Evolutionary conservation across 139 green algal genomes (phyloP), one percentile per base, ranked within the genome.

Genomic region (Auxenochlorella pyrenoidosa): DNA sequence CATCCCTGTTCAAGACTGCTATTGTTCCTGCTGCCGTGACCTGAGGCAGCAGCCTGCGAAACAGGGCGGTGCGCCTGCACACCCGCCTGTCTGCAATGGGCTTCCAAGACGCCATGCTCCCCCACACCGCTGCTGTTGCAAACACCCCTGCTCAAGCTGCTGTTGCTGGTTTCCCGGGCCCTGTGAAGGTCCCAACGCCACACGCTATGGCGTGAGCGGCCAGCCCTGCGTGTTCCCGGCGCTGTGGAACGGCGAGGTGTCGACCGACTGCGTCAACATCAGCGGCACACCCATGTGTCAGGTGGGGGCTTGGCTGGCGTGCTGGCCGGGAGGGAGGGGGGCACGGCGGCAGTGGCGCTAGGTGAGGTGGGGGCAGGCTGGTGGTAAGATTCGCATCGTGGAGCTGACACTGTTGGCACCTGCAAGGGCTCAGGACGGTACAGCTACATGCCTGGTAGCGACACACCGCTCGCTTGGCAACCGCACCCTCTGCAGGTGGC

Each of bases 201-300:
- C 32, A 38, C 75, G 44, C 15, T 18, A 34, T 6, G 70, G 75
- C 21, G 63, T 85, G 3, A 60, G 36, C 24, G 85, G 85, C 43
- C 21, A 43, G 43, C 41, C 15, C 32, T 88, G 85, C 85, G 32
- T 63, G 60, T 83, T 88, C 73, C 85, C 85, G 2, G 85, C 76
- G 5, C 85, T 88, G 44, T 88, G 79, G 43, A 36, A 71, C 19
- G 85, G 85, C 15, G 34, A 70, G 43, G 19, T 88, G 75, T 22
- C 59, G 6, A 47, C n/a, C 13, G 76, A 88, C 43, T 88, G 85
- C 43, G 47, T 86, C 43, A 51, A 47, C 43, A 86, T 86, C 30
- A 15, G 15, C 5, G 80, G 80, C 28, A 12, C 8, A 10, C 43
- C 18, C 19, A 40, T 22, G 28, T 81, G 75, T 43, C 43, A 81